A percentile compares a stretch with the other conserved stretches of the same genome.
Conservation (phyloP, 2,329 filamentous ascomycete species). For the Acrocalymma vagum region DNA sequence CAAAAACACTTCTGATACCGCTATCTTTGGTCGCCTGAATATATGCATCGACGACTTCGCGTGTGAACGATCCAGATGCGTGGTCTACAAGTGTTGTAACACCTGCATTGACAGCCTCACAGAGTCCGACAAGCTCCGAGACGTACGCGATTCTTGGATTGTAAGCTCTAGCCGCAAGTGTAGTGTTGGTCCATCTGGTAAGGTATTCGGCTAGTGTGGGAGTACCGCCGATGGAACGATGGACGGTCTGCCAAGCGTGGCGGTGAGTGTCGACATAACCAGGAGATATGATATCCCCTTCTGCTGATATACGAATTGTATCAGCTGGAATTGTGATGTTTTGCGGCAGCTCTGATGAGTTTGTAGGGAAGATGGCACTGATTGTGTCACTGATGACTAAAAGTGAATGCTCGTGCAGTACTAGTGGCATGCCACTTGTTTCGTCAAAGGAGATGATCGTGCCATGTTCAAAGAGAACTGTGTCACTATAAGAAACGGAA, state of each 20-base stretch:
- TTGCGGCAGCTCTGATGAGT: too few relatives aligned
- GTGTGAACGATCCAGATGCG: conserved; percentile 51
- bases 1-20: conserved; percentile 27
- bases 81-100: conserved; percentile 59
- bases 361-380: too few relatives aligned
- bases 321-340: too few relatives aligned
- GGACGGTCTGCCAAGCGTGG: conserved; percentile 60
- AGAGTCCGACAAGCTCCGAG: conserved; percentile 47
- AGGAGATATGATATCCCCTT: conserved; percentile 63
- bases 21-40: conserved; percentile 55
- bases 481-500: too few relatives aligned
- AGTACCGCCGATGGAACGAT: conserved; percentile 63
- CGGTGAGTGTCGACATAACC: conserved; percentile 67
- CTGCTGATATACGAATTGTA: too few relatives aligned
- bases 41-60: conserved; percentile 55
- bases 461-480: too few relatives aligned
- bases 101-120: conserved; percentile 61
- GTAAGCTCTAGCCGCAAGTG: conserved; percentile 10
- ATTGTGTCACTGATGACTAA: too few relatives aligned
- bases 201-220: conserved; percentile 35
- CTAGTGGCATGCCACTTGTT: too few relatives aligned
- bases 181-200: conserved; percentile 15
- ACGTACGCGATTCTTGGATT: conserved; percentile 31
- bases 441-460: too few relatives aligned
- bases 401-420: too few relatives aligned